Conservation (phyloP, 305 asterid species). For the Rubia occidens region DNA sequence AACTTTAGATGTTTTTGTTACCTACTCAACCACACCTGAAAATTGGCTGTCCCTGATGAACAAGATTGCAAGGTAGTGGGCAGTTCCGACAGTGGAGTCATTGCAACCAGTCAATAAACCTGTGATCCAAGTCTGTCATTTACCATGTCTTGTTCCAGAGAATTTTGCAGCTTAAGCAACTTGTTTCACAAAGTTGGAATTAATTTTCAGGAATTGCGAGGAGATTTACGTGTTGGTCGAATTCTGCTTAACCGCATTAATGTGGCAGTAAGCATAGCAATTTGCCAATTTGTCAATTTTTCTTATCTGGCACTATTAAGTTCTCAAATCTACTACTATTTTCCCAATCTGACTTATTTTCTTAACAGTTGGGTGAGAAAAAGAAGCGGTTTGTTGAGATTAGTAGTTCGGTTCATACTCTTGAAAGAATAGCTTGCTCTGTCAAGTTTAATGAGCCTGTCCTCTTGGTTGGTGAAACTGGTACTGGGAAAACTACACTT, state of each 20-base stretch:
- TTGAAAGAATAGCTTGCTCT: conserved; percentile 90
- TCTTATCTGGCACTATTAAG: conserved; percentile 3
- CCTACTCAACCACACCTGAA: conserved; percentile 58
- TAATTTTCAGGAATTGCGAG: conserved; percentile 39
- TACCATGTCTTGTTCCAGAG: neutral
- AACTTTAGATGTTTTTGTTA: conserved; percentile 65
- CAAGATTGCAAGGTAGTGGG: conserved; percentile 66
- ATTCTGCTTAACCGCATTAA: conserved; percentile 37
- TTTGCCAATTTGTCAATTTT: conserved; percentile 18
- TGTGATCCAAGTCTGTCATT: conserved; percentile 45
- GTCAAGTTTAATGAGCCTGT: conserved; percentile 81
- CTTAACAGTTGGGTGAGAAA: conserved; percentile 38
- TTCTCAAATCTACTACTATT: conserved; percentile 2
- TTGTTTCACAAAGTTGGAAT: conserved; percentile 20
- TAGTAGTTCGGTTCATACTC: conserved; percentile 66
- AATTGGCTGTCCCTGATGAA: conserved; percentile 61
- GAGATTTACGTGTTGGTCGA: conserved; percentile 59
- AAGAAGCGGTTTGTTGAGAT: conserved; percentile 75
- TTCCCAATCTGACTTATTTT: conserved; percentile 9
- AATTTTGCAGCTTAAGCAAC: neutral
- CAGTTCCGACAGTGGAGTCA: conserved; percentile 38
- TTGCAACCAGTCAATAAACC: conserved; percentile 75
- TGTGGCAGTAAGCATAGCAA: conserved; percentile 37
- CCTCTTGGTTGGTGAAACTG: conserved; percentile 97
- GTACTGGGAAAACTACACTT: conserved; percentile 97